Percentiles rank a stretch among this genome's conserved stretches.
phyloP scores from a whole-genome alignment of 2,329 filamentous ascomycete genomes.

The Epichloe brachyelytri region DNA sequence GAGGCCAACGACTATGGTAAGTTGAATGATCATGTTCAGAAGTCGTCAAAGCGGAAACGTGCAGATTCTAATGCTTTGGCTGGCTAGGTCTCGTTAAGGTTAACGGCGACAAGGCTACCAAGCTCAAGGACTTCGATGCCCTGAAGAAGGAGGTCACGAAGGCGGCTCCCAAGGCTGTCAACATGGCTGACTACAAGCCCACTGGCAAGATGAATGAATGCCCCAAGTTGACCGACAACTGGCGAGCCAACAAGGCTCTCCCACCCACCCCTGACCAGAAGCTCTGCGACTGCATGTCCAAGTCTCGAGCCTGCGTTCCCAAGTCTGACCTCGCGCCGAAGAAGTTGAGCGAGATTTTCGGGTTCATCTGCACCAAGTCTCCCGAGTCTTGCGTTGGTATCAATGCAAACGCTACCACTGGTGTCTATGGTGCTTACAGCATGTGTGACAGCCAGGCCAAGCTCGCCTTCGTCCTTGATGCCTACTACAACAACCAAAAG shows the following conservation, averaged over 20 bases:
- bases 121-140: conserved; percentile 61
- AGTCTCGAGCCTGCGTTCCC: conserved; percentile 58
- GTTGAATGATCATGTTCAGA: conserved; percentile 11
- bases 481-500: conserved; percentile 52
- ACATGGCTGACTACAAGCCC: conserved; percentile 57
- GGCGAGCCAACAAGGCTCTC: conserved; percentile 53
- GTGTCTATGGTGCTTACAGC: conserved; percentile 63
- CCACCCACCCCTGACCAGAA: conserved; percentile 68
- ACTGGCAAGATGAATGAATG: conserved; percentile 59
- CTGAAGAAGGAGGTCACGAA: conserved; percentile 58
- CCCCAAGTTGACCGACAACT: conserved; percentile 51
- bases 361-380: conserved; percentile 52
- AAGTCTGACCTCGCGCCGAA: conserved; percentile 41
- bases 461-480: conserved; percentile 60
- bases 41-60: not conserved
- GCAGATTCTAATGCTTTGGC: not conserved
- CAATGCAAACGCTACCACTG: conserved; percentile 49
- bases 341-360: conserved; percentile 57
- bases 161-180: conserved; percentile 52
- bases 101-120: conserved; percentile 43
- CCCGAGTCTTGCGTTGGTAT: conserved; percentile 53
- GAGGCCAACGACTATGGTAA: conserved; percentile 77
- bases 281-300: conserved; percentile 79
- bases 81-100: conserved; percentile 53
- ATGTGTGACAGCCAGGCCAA: conserved; percentile 61